Percentiles rank a stretch among this genome's conserved stretches.
These are phyloP conservation scores for Cutaneotrichosporon cutaneum DNA, from an alignment of 1,284 basidiomycete species.

Conservation along the genomic window DNA sequence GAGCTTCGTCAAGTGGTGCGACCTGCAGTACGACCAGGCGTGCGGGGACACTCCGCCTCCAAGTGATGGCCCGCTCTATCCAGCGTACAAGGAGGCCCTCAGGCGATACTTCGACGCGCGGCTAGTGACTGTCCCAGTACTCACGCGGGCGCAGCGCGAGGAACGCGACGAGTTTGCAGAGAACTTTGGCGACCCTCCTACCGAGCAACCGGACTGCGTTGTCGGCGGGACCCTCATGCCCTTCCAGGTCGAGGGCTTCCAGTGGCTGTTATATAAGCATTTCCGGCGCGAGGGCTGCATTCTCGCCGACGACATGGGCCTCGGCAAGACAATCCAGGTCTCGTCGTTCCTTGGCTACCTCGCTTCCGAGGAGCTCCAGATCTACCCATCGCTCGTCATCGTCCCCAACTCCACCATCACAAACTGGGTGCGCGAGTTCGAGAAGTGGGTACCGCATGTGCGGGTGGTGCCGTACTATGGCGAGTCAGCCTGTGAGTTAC, in stretches of 20 bases:
- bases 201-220: constrained; percentile 54
- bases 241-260: constrained; percentile 87
- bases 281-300: constrained; percentile 84
- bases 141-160: constrained; percentile 41
- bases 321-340: constrained; percentile 74
- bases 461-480: constrained; percentile 54
- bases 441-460: constrained; percentile 76
- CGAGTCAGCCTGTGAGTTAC: constrained; percentile 57
- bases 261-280: constrained; percentile 90
- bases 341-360: constrained; percentile 80
- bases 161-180: constrained; percentile 42
- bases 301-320: constrained; percentile 97
- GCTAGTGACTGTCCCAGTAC: constrained; percentile 62
- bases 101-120: constrained; percentile 64
- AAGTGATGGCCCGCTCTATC: constrained; percentile 53
- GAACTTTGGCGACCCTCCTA: constrained; percentile 38
- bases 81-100: constrained; percentile 67
- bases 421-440: constrained; percentile 70
- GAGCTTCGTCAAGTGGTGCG: constrained; percentile 74
- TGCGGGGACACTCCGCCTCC: constrained; percentile 83
- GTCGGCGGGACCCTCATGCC: constrained; percentile 64
- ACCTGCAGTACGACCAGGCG: constrained; percentile 77
- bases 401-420: constrained; percentile 75
- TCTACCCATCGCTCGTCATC: constrained; percentile 79
- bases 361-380: constrained; percentile 56